Conservation (phyloP, 1,284 basidiomycete genomes). For the Cystobasidium pallidum region DNA sequence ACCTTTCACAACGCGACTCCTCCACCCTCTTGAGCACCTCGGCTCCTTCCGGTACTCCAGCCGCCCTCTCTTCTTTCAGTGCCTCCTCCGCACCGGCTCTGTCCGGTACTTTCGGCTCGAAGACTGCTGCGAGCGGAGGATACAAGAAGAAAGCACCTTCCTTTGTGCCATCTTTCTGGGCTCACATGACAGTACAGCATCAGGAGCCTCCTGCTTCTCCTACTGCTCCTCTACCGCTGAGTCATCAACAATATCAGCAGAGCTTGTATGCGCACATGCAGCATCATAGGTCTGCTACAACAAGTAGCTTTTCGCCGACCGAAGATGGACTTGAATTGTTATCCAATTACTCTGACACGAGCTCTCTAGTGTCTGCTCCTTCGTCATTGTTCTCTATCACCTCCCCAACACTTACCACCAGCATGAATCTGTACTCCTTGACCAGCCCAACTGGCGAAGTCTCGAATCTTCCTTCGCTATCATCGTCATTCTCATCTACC, state of each 20-base stretch:
- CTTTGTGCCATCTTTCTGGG: conserved; percentile 9
- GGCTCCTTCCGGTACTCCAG: background rate
- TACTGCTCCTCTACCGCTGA: background rate
- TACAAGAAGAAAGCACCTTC: conserved; percentile 14
- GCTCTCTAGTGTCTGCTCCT: conserved; percentile 16
- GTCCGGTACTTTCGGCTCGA: background rate
- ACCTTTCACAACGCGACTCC: conserved; percentile 34
- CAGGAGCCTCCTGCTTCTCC: background rate
- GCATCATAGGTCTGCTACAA: conserved; percentile 2
- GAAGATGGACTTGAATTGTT: conserved; percentile 16
- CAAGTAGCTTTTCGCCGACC: conserved; percentile 21
- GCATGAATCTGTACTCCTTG: conserved; percentile 10
- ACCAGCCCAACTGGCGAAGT: conserved; percentile 9
- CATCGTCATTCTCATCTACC: conserved; percentile 29
- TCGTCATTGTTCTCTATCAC: background rate
- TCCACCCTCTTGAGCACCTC: conserved; percentile 6
- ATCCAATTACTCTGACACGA: conserved; percentile 3
- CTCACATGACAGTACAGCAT: conserved; percentile 8
- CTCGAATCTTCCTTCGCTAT: conserved; percentile 28
- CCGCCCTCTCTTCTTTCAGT: conserved; percentile 1
- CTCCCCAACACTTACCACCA: conserved; percentile 11
- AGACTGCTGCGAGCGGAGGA: background rate
- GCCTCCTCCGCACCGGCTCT: background rate
- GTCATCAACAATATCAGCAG: background rate
- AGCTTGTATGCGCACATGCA: background rate